phyloP scores from a whole-genome alignment of 2,329 filamentous ascomycete species.

The Mollisiaceae sp. region DNA sequence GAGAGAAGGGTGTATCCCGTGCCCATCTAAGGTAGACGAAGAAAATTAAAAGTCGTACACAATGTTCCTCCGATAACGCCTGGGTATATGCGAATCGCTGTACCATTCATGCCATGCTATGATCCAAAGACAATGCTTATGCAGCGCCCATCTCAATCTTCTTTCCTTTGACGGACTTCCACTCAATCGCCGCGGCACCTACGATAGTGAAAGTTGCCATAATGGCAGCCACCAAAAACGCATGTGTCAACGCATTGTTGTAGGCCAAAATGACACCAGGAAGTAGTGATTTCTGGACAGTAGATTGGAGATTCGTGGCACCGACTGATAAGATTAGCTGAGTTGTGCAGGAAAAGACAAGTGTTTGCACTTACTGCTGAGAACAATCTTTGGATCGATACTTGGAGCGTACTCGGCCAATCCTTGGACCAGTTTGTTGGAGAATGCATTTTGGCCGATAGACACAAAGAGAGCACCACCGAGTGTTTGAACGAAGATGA shows the following conservation, averaged over 20 bases:
- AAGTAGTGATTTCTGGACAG: conserved; percentile 56
- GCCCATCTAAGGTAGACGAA: neutral
- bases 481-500: conserved; percentile 62
- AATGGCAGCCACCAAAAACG: conserved; percentile 60
- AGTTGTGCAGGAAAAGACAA: neutral
- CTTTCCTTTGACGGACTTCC: conserved; percentile 58
- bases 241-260: conserved; percentile 57
- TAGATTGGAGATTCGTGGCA: conserved; percentile 63
- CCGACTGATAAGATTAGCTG: conserved; percentile 43
- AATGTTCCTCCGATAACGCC: conserved; percentile 1
- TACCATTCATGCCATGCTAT: neutral
- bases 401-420: conserved; percentile 47
- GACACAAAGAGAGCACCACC: conserved; percentile 64
- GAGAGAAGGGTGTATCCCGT: neutral
- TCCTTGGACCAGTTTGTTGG: conserved; percentile 44
- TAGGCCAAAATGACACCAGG: conserved; percentile 63
- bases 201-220: conserved; percentile 54
- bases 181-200: conserved; percentile 51
- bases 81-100: conserved; percentile 9
- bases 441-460: conserved; percentile 57
- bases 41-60: conserved; percentile 1
- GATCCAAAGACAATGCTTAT: conserved; percentile 18
- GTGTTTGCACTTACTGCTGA: conserved; percentile 41
- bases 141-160: conserved; percentile 41
- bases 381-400: conserved; percentile 49